These are phyloP conservation scores for Adenanthera pavonina DNA, from an alignment of 306 rosid species.

Conservation along the genomic window DNA sequence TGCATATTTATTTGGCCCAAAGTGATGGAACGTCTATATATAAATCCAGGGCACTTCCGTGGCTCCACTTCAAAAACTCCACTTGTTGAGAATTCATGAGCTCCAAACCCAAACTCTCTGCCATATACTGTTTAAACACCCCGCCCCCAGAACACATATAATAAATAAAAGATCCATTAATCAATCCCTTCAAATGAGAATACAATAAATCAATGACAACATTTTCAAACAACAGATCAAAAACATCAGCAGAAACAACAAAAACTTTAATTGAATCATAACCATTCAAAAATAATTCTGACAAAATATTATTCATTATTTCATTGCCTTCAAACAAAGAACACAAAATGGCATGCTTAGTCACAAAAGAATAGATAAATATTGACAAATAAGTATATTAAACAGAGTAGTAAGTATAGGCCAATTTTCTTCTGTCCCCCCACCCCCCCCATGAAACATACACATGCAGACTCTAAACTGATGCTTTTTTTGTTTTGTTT, in stretches of 20 bases:
- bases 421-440: background rate
- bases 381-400: background rate
- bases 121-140: slow-evolving; percentile 69
- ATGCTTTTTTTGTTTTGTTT: background rate
- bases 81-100: slow-evolving; percentile 87
- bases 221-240: background rate
- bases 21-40: slow-evolving; percentile 70
- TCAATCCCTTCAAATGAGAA: slow-evolving; percentile 10
- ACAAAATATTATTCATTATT: background rate
- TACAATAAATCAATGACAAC: background rate
- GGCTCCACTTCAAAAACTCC: slow-evolving; percentile 99
- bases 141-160: background rate
- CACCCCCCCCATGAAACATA: background rate
- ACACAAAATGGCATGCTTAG: slow-evolving; percentile 12
- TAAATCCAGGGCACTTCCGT: slow-evolving; percentile 86
- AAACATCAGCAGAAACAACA: background rate
- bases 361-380: slow-evolving; percentile 17
- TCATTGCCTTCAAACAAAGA: background rate
- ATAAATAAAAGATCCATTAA: background rate
- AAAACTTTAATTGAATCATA: background rate
- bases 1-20: slow-evolving; percentile 65
- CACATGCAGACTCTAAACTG: slow-evolving; percentile 1
- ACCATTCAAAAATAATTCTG: background rate
- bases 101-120: slow-evolving; percentile 96
- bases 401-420: slow-evolving; percentile 14